Evolutionary conservation across 257 asterid genomes (phyloP).

Genomic region (Capsicum rhomboideum): DNA sequence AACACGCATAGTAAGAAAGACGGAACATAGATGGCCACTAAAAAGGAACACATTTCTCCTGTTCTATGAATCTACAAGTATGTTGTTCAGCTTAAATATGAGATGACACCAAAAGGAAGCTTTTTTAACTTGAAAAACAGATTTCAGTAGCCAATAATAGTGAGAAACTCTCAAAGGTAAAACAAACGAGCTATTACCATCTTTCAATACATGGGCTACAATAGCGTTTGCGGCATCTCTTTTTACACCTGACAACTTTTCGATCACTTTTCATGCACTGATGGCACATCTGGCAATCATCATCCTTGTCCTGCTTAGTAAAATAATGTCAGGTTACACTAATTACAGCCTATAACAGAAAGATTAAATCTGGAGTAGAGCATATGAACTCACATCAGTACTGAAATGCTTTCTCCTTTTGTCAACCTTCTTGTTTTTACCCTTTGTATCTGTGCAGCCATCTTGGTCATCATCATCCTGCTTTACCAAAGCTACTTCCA

Average conservation of each 20-base stretch:
- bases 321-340: neutral
- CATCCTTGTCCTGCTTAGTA: constrained; percentile 28
- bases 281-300: constrained; percentile 55
- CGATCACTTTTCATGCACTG: constrained; percentile 47
- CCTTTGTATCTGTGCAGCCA: neutral
- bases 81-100: neutral
- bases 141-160: neutral
- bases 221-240: constrained; percentile 31
- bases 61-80: neutral
- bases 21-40: neutral
- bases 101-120: neutral
- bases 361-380: neutral
- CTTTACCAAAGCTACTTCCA: neutral
- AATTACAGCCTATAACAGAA: neutral
- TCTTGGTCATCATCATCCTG: neutral
- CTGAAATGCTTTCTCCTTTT: constrained; percentile 18
- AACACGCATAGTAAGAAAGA: neutral
- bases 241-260: constrained; percentile 41
- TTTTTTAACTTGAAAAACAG: neutral
- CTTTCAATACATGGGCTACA: constrained; percentile 29
- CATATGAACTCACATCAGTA: constrained; percentile 27
- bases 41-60: neutral
- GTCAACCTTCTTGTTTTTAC: neutral
- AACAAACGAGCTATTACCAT: constrained; percentile 21
- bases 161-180: neutral